Evolutionary conservation across 257 asterid species (phyloP).

Genomic region (Lavandula angustifolia): DNA sequence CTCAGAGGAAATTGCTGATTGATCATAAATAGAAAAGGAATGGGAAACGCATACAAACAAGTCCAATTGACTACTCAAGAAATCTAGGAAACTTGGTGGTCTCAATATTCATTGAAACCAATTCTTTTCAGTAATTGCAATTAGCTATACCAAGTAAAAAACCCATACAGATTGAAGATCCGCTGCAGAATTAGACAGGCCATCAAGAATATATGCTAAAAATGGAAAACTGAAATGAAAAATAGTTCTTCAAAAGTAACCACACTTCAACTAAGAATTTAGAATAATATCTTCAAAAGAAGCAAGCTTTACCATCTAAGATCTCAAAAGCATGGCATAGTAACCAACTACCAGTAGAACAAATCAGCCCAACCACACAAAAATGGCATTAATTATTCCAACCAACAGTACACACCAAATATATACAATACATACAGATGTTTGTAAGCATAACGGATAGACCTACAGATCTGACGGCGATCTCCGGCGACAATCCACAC

Average conservation of each 20-base stretch:
- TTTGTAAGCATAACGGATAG: constrained; percentile 12
- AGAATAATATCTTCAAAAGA: not conserved
- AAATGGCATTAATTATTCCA: constrained; percentile 4
- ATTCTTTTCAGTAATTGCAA: not conserved
- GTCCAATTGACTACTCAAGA: constrained; percentile 6
- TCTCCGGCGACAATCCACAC: constrained; percentile 44
- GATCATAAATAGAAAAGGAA: not conserved
- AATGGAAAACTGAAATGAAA: not conserved
- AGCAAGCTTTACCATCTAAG: constrained; percentile 12
- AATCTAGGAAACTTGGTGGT: not conserved
- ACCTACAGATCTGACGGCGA: constrained; percentile 49
- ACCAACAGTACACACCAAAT: not conserved
- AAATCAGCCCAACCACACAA: constrained; percentile 26
- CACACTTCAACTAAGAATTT: constrained; percentile 20
- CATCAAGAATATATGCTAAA: not conserved
- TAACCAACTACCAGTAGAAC: constrained; percentile 1
- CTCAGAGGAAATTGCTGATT: not conserved
- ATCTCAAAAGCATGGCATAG: constrained; percentile 26
- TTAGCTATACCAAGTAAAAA: constrained; percentile 15
- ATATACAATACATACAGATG: constrained; percentile 20
- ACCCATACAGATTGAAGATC: constrained; percentile 29
- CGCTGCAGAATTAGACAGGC: not conserved
- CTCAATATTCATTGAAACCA: constrained; percentile 1
- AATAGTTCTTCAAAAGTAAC: not conserved
- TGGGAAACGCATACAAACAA: not conserved